A percentile compares a stretch with the other conserved stretches of the same genome.
Evolutionary conservation across 1,284 basidiomycete genomes (phyloP).

Genomic region (Tetrapyrgos nigripes): DNA sequence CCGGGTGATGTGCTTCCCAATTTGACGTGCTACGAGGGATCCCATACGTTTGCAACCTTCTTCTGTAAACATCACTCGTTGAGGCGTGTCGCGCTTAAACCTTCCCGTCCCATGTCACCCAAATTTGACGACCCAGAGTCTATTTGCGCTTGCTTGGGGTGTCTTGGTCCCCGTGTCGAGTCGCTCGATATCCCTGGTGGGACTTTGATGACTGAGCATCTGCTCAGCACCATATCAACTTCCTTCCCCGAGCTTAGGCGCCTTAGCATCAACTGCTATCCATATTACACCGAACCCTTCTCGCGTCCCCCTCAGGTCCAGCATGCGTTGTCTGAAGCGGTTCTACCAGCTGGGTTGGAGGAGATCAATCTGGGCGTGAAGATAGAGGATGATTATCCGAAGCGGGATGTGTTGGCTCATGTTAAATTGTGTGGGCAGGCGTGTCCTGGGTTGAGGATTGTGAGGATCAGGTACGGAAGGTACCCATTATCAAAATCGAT

Average conservation of each 20-base stretch:
- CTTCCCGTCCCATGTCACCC: not conserved
- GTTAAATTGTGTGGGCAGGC: not conserved
- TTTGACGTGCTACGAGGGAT: not conserved
- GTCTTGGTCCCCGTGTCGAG: not conserved
- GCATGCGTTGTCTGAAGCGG: not conserved
- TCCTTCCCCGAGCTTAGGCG: not conserved
- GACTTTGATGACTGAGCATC: not conserved
- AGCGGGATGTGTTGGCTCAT: slow-evolving; percentile 1
- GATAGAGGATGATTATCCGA: slow-evolving; percentile 1
- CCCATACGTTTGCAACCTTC: not conserved
- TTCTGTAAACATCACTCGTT: slow-evolving; percentile 2
- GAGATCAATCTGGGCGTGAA: not conserved
- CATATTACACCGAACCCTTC: slow-evolving; percentile 3
- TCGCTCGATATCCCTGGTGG: slow-evolving; percentile 3
- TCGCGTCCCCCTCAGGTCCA: not conserved
- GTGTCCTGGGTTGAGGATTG: not conserved
- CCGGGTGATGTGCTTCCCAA: not conserved
- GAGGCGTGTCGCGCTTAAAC: not conserved
- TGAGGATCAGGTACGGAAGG: slow-evolving; percentile 1
- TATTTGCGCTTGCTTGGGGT: not conserved
- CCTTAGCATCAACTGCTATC: not conserved
- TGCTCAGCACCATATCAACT: not conserved
- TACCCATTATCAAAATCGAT: slow-evolving; percentile 2
- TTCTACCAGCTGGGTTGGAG: not conserved
- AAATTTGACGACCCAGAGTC: slow-evolving; percentile 3